Conservation (phyloP, 1,284 basidiomycete genomes). For the Neolentinus lepideus region DNA sequence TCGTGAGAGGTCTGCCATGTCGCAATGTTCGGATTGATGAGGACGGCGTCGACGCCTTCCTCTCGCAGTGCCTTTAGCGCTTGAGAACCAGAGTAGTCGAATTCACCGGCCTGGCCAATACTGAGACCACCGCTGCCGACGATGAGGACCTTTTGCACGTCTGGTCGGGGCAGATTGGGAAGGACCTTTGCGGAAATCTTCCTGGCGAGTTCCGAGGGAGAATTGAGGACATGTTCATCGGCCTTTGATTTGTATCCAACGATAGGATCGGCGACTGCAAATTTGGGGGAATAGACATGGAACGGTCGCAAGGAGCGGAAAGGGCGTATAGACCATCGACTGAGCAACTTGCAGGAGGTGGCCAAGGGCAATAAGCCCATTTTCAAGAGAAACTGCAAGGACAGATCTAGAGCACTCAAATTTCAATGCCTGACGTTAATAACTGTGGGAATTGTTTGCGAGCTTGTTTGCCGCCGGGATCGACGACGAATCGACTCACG, state of each 20-base stretch:
- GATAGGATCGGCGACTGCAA: constrained; percentile 71
- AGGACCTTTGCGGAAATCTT: constrained; percentile 89
- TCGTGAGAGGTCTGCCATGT: constrained; percentile 98
- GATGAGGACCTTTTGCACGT: constrained; percentile 94
- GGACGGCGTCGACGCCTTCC: constrained; percentile 90
- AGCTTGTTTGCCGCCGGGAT: background rate
- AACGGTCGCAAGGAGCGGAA: background rate
- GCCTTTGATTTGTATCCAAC: constrained; percentile 69
- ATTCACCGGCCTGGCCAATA: constrained; percentile 99
- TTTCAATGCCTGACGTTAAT: background rate
- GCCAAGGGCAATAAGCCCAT: background rate
- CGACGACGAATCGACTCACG: too few relatives aligned
- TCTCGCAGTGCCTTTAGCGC: constrained; percentile 97
- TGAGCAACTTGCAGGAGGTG: background rate
- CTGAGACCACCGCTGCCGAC: constrained; percentile 95
- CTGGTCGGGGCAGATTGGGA: constrained; percentile 77
- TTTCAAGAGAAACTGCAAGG: background rate
- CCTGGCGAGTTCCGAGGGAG: constrained; percentile 88
- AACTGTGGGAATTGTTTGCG: background rate
- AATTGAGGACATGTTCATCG: constrained; percentile 80
- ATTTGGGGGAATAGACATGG: background rate
- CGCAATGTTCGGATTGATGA: constrained; percentile 97
- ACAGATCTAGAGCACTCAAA: background rate
- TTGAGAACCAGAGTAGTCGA: constrained; percentile 98
- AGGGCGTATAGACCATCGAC: background rate